These are phyloP conservation scores for Phytopythium helicoides DNA, from an alignment of 352 stramenopile genomes.

Conservation along the genomic window DNA sequence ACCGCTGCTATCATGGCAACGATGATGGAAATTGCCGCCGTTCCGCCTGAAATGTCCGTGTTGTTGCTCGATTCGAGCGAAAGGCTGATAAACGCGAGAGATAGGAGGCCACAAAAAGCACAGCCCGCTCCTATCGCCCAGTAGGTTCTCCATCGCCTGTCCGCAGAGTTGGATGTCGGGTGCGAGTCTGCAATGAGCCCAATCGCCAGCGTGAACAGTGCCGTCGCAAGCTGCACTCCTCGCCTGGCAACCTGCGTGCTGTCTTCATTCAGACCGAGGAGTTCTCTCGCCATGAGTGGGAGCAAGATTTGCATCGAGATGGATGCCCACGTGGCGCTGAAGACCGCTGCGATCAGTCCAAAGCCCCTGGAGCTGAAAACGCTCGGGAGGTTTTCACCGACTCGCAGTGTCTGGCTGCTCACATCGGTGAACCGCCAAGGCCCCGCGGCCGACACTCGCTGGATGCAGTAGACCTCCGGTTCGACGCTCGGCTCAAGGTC, in stretches of 20 bases:
- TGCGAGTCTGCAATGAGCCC: conserved; percentile 2
- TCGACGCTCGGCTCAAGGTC: conserved; percentile 3
- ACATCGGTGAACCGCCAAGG: not conserved
- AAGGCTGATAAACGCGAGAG: conserved; percentile 25
- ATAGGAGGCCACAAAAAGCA: conserved; percentile 20
- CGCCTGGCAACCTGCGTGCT: not conserved
- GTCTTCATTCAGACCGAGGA: conserved; percentile 18
- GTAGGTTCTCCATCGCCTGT: conserved; percentile 61
- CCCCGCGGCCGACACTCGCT: not conserved
- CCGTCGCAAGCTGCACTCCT: not conserved
- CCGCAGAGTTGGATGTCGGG: not conserved
- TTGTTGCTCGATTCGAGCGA: conserved; percentile 13
- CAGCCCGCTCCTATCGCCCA: conserved; percentile 46
- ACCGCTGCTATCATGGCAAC: conserved; percentile 17
- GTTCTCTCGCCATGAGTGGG: conserved; percentile 16
- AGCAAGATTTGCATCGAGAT: conserved; percentile 14
- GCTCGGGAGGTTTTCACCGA: not conserved
- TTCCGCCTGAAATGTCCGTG: not conserved
- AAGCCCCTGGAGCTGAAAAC: conserved; percentile 33
- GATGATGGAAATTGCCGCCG: conserved; percentile 19
- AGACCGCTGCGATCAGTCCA: conserved; percentile 34
- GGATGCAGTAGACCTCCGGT: conserved; percentile 6
- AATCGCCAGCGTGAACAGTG: not conserved
- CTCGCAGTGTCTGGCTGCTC: conserved; percentile 1
- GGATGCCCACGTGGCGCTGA: conserved; percentile 35